Conservation (phyloP, 2,329 filamentous ascomycete species). For the Botrytis aclada region DNA sequence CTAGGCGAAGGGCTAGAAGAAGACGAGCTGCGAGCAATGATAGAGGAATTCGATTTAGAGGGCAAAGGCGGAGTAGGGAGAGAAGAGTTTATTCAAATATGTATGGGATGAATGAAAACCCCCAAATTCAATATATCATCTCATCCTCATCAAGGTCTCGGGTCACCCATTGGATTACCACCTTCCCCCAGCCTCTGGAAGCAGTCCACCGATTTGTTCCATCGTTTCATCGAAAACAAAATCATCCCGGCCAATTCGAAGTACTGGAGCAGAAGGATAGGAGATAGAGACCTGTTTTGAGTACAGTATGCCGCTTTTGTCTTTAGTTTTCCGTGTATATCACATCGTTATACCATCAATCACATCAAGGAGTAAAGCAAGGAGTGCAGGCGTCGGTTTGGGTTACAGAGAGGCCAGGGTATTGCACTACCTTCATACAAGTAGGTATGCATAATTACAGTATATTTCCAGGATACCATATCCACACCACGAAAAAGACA, state of each 20-base stretch:
- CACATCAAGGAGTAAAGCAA: slow-evolving; percentile 4
- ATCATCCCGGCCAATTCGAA: neutral
- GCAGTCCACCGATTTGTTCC: neutral
- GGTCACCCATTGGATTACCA: slow-evolving; percentile 7
- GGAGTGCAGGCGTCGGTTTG: slow-evolving; percentile 10
- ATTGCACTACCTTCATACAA: slow-evolving; percentile 4
- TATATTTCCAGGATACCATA: slow-evolving; percentile 12
- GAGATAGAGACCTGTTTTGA: slow-evolving; percentile 9
- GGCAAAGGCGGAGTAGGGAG: slow-evolving; percentile 77
- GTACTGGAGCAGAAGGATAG: neutral
- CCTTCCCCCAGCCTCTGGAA: neutral
- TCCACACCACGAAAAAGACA: neutral
- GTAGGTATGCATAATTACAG: slow-evolving; percentile 13
- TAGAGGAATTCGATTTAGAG: slow-evolving; percentile 95
- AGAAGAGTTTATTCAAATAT: slow-evolving; percentile 57
- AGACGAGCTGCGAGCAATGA: slow-evolving; percentile 91
- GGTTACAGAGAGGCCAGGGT: neutral
- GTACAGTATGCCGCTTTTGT: neutral
- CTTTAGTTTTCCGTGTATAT: slow-evolving; percentile 1
- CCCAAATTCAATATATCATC: neutral
- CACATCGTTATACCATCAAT: slow-evolving; percentile 9
- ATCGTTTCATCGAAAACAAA: neutral
- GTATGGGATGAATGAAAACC: slow-evolving; percentile 34
- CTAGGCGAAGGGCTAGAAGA: slow-evolving; percentile 91
- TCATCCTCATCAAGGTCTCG: neutral